Conservation (phyloP, 2,329 filamentous ascomycete species). For the Fusarium secorum region DNA sequence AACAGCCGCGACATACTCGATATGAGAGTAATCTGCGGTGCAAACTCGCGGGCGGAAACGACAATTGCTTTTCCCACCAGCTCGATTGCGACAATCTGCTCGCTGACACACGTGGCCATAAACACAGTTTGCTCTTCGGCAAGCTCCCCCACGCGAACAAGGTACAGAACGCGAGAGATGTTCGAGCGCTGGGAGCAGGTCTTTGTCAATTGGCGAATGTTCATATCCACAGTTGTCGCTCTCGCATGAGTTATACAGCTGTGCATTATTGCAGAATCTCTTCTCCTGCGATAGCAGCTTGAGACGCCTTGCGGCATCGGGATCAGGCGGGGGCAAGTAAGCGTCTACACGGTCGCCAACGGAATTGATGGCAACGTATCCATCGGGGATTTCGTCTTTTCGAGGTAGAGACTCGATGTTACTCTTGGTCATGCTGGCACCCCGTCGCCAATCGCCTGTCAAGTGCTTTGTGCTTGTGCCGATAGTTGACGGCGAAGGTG, state of each 20-base stretch:
- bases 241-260: constrained; percentile 24
- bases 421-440: not conserved
- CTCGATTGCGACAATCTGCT: constrained; percentile 26
- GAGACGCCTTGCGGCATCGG: constrained; percentile 14
- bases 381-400: constrained; percentile 23
- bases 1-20: not conserved
- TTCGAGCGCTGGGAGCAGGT: constrained; percentile 27
- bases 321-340: constrained; percentile 11
- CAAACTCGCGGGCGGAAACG: constrained; percentile 28
- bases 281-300: constrained; percentile 19
- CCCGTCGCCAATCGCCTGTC: constrained; percentile 5
- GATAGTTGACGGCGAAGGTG: constrained; percentile 12
- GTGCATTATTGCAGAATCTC: constrained; percentile 34
- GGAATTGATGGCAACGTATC: constrained; percentile 23
- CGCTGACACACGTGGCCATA: constrained; percentile 37
- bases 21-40: constrained; percentile 21
- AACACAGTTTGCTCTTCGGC: constrained; percentile 24
- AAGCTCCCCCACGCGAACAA: constrained; percentile 23
- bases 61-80: constrained; percentile 26
- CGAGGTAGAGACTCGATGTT: constrained; percentile 26
- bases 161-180: constrained; percentile 29
- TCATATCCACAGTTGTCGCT: constrained; percentile 32
- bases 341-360: constrained; percentile 30
- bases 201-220: constrained; percentile 24
- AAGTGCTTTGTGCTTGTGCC: constrained; percentile 9